phyloP scores from a whole-genome alignment of 148 eudicot genomes.

The Diospyros kaki region DNA sequence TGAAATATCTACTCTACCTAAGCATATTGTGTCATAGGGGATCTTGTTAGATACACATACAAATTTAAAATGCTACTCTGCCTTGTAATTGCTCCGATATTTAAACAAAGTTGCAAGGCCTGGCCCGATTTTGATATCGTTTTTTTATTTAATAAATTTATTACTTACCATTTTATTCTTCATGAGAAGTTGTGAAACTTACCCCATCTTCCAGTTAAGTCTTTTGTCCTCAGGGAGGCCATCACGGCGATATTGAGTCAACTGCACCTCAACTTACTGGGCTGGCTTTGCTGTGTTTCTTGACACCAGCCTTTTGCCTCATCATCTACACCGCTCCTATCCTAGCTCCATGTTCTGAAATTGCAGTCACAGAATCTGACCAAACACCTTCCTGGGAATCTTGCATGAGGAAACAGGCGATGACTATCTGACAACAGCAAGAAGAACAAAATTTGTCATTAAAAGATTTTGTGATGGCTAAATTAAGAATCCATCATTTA shows the following conservation, averaged over 20 bases:
- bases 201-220: constrained; percentile 81
- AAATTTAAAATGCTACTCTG: not conserved
- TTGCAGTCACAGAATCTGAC: constrained; percentile 73
- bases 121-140: not conserved
- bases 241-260: constrained; percentile 69
- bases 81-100: not conserved
- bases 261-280: constrained; percentile 81
- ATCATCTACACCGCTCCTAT: constrained; percentile 85
- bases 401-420: constrained; percentile 81
- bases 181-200: constrained; percentile 7
- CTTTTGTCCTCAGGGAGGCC: constrained; percentile 91
- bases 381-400: constrained; percentile 91
- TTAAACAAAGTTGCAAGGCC: not conserved
- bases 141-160: not conserved
- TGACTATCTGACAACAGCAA: constrained; percentile 58
- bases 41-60: not conserved
- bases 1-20: not conserved
- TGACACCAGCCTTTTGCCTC: constrained; percentile 90
- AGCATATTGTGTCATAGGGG: not conserved
- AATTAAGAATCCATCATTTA: not conserved
- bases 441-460: not conserved
- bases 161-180: not conserved
- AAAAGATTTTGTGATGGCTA: not conserved
- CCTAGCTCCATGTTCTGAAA: constrained; percentile 86
- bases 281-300: constrained; percentile 79